Base-by-base conservation (phyloP, 2,329 filamentous ascomycete genomes). In the Botrytis aclada region DNA sequence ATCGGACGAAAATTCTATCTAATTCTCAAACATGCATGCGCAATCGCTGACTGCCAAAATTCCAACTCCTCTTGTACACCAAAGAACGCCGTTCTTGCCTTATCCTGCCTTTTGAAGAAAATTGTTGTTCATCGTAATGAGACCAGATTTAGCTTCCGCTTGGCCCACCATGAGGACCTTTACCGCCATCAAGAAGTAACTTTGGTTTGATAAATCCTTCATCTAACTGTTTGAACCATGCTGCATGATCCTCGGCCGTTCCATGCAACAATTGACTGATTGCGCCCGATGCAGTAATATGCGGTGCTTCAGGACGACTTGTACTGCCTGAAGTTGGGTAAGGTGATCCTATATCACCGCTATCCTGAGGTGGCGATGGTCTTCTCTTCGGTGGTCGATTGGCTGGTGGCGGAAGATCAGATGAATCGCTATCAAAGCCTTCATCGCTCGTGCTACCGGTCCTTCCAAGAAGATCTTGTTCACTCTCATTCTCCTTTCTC, bases 141-240 rank as follows among this genome's bases (percentile, higher is more conserved):
- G 43, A 41, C 22, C 12, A 20, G 29, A 37, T 7, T 45, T 56
- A 72, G 62, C 45, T 56, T 25, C 71, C 71, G 29, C 75, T 76
- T n/a, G 77, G 74, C 10, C 79, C 78, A 62, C 77, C 75, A 70
- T 79, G 76, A 56, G 77, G 75, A 6, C 78, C 77, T 60, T 80
- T 81, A 4, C 80, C 80, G 22, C 91, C 92, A 83, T 98, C 95
- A 32, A 98, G 87, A 76, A 98, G 83, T 72, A 98, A 83, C 80
- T 91, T 93, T 29, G 95, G 95, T 85, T 98, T 98, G 82, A 98
- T 95, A 81, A 94, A 98, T 74, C 95, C 94, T 82, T 99, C 96
- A 81, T 99, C 96, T 74, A 99, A 85, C 83, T 97, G 95, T 77
- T 90, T 91, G 82, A 99, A 97, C 83, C 97, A 89, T 63, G 92